A percentile compares a stretch with the other conserved stretches of the same genome.
Conservation (phyloP, 2,329 filamentous ascomycete genomes). For the Exserohilum rostratum region DNA sequence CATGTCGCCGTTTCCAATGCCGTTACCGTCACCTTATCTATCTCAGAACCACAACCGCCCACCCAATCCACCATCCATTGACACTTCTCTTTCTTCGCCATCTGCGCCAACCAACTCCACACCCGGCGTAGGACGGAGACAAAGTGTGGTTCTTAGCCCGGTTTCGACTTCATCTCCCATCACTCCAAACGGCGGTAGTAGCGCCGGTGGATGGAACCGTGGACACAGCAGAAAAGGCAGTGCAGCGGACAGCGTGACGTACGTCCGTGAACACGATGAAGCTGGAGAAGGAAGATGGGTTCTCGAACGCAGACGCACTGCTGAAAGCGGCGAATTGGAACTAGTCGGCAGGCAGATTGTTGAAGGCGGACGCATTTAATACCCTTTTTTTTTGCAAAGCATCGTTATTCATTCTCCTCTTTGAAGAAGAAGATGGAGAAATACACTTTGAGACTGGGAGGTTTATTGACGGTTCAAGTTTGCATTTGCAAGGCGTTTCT, state of each 20-base stretch:
- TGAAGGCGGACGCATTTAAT: constrained; percentile 55
- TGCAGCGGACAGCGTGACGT: constrained; percentile 71
- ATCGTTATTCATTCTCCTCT: neutral
- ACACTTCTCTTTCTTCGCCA: constrained; percentile 36
- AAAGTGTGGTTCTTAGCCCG: constrained; percentile 41
- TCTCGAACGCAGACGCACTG: constrained; percentile 70
- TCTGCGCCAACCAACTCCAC: constrained; percentile 23
- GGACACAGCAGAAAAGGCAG: constrained; percentile 51
- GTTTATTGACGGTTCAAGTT: neutral
- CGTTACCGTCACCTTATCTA: constrained; percentile 34
- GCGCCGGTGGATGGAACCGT: constrained; percentile 29
- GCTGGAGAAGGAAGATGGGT: constrained; percentile 67
- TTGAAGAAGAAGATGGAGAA: neutral
- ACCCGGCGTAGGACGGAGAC: constrained; percentile 30
- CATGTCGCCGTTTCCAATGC: constrained; percentile 32
- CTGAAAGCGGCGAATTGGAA: constrained; percentile 68
- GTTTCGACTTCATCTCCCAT: constrained; percentile 42
- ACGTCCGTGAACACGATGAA: constrained; percentile 67
- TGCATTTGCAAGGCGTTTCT: constrained; percentile 1
- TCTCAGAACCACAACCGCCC: constrained; percentile 23
- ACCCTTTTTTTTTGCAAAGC: neutral
- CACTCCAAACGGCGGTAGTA: constrained; percentile 34
- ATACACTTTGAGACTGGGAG: neutral
- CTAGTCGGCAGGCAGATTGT: constrained; percentile 70
- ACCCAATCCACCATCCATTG: constrained; percentile 28